phyloP scores from a whole-genome alignment of 768 basidiomycete species.

The Panaeolus papilionaceus region DNA sequence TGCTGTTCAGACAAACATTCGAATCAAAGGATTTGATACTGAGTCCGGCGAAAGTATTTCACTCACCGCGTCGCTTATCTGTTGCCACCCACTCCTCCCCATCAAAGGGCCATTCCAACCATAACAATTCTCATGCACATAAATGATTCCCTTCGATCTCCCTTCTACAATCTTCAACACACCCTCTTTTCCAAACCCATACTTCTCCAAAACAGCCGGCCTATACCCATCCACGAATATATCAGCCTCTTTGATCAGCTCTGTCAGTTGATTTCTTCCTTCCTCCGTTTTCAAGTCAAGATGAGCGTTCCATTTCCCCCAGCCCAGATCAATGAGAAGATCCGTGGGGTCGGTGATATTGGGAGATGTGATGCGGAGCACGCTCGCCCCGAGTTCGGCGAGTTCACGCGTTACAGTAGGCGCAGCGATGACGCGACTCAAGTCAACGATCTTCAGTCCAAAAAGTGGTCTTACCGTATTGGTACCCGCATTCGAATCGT shows the following conservation, averaged over 20 bases:
- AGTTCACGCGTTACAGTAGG: conserved; percentile 31
- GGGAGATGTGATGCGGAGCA: conserved; percentile 35
- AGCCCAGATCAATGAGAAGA: conserved; percentile 29
- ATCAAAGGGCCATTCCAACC: conserved; percentile 35
- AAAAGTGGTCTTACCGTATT: conserved; percentile 26
- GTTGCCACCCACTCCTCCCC: conserved; percentile 31
- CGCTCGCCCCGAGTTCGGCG: conserved; percentile 36
- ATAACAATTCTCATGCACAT: conserved; percentile 36
- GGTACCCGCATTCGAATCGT: conserved; percentile 20
- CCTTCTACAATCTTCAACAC: conserved; percentile 30
- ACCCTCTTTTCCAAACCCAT: conserved; percentile 37
- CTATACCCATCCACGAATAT: conserved; percentile 38
- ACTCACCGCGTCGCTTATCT: conserved; percentile 32
- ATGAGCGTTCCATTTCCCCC: conserved; percentile 36
- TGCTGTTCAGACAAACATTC: conserved; percentile 16
- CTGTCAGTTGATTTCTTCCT: conserved; percentile 24
- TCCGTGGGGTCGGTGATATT: conserved; percentile 30
- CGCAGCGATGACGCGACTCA: conserved; percentile 36
- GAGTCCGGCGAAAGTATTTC: background rate
- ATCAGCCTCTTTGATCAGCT: conserved; percentile 32
- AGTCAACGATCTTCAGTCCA: conserved; percentile 34
- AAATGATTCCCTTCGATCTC: conserved; percentile 30
- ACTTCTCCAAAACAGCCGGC: conserved; percentile 34
- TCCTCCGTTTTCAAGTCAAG: conserved; percentile 31
- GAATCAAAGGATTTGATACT: background rate